phyloP scores from a whole-genome alignment of 2,329 filamentous ascomycete genomes.

The Bipolaris gigantea region DNA sequence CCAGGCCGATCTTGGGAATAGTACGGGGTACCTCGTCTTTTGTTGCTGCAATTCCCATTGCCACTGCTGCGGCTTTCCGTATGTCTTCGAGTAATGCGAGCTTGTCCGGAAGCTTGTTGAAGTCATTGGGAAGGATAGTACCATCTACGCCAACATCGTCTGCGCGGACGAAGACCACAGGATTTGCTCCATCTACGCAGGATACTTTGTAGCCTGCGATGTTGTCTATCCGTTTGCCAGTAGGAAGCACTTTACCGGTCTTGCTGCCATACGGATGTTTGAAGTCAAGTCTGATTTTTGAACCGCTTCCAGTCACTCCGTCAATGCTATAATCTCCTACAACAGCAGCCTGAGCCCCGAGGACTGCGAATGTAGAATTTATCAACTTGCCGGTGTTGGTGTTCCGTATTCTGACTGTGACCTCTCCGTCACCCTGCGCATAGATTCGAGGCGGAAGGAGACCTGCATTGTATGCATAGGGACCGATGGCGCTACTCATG shows the following conservation, averaged over 20 bases:
- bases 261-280: constrained; percentile 64
- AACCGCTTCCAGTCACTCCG: constrained; percentile 62
- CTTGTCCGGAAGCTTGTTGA: constrained; percentile 54
- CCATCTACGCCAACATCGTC: constrained; percentile 55
- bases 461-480: constrained; percentile 62
- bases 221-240: constrained; percentile 57
- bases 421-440: constrained; percentile 34
- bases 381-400: constrained; percentile 72
- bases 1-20: constrained; percentile 66
- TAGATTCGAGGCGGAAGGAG: constrained; percentile 47
- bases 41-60: constrained; percentile 61
- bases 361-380: constrained; percentile 58
- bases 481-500: constrained; percentile 70
- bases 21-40: constrained; percentile 54
- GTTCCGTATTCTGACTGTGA: constrained; percentile 65
- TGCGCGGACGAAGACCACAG: constrained; percentile 63
- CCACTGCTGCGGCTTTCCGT: constrained; percentile 58
- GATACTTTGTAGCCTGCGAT: constrained; percentile 57
- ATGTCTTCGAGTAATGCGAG: constrained; percentile 61
- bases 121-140: constrained; percentile 57
- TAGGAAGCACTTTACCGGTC: constrained; percentile 64
- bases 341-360: constrained; percentile 52
- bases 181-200: constrained; percentile 66
- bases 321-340: constrained; percentile 63
- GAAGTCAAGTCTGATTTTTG: constrained; percentile 63